phyloP scores from a whole-genome alignment of 495 filamentous ascomycete species.

The Trichoderma asperelloides region DNA sequence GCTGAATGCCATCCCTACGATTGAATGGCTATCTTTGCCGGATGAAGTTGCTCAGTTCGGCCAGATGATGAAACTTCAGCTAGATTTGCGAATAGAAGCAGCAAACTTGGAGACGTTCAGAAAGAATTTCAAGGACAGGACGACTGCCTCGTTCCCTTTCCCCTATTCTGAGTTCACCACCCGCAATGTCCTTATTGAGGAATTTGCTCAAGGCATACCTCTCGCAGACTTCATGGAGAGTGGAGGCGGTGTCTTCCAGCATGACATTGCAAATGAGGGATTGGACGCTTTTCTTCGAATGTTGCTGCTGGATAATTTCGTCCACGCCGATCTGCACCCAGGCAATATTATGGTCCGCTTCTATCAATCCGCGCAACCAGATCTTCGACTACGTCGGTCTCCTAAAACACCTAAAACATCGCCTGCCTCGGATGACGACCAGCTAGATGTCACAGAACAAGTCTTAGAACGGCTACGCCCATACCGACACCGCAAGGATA shows the following conservation, averaged over 20 bases:
- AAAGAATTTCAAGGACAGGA: slow-evolving; percentile 78
- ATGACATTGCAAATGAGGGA: slow-evolving; percentile 91
- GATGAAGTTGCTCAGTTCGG: slow-evolving; percentile 92
- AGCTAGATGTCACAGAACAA: slow-evolving; percentile 76
- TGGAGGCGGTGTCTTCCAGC: slow-evolving; percentile 86
- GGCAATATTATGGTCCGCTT: slow-evolving; percentile 99
- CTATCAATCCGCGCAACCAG: slow-evolving; percentile 70
- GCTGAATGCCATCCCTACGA: slow-evolving; percentile 83
- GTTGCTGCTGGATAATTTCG: slow-evolving; percentile 95
- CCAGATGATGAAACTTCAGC: slow-evolving; percentile 95
- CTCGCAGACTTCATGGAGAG: slow-evolving; percentile 81
- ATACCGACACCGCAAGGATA: slow-evolving; percentile 47
- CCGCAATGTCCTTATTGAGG: slow-evolving; percentile 85
- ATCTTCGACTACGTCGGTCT: slow-evolving; percentile 41
- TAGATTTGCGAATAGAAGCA: slow-evolving; percentile 91
- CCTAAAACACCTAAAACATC: slow-evolving; percentile 26
- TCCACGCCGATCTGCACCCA: slow-evolving; percentile 96
- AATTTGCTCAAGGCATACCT: slow-evolving; percentile 91
- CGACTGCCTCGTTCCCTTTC: slow-evolving; percentile 92
- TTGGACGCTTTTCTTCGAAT: slow-evolving; percentile 97
- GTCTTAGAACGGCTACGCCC: slow-evolving; percentile 74
- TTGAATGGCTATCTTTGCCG: slow-evolving; percentile 95
- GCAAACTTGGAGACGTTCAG: slow-evolving; percentile 85
- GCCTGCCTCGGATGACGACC: slow-evolving; percentile 23
- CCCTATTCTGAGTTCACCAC: slow-evolving; percentile 89